Conservation (phyloP, 371 early-diverging fungal species). For the Mucor lusitanicus region DNA sequence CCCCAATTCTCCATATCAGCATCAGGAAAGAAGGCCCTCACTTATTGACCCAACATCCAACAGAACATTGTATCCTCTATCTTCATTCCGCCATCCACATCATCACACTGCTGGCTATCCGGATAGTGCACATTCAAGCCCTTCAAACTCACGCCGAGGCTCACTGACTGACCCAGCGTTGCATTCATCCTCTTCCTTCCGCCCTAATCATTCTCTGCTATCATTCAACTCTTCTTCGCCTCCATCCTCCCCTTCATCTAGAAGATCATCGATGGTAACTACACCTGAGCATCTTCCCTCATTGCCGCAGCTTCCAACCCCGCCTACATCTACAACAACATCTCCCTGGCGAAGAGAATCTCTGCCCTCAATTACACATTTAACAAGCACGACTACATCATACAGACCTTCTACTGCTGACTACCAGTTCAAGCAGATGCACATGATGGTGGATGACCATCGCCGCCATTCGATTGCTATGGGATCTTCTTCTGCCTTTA, state of each 20-base stretch:
- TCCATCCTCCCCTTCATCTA: conserved; percentile 33
- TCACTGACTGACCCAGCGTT: conserved; percentile 34
- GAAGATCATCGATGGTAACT: conserved; percentile 25
- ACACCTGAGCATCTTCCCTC: conserved; percentile 13
- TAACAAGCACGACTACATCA: conserved; percentile 22
- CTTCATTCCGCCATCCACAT: conserved; percentile 17
- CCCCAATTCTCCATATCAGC: background rate
- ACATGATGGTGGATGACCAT: conserved; percentile 7
- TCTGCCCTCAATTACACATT: conserved; percentile 40
- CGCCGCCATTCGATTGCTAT: conserved; percentile 22
- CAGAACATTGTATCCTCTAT: conserved; percentile 28
- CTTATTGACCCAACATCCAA: conserved; percentile 14
- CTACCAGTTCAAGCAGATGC: conserved; percentile 9
- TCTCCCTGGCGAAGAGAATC: conserved; percentile 40
- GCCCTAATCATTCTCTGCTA: conserved; percentile 9
- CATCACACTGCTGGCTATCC: conserved; percentile 4
- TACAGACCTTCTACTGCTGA: conserved; percentile 7
- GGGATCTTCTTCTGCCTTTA: background rate
- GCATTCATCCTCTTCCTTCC: conserved; percentile 26
- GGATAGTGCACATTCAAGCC: conserved; percentile 17
- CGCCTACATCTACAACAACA: conserved; percentile 9
- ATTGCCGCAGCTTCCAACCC: conserved; percentile 8
- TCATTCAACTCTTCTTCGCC: conserved; percentile 26
- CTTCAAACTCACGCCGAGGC: conserved; percentile 34
- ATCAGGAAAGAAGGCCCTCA: conserved; percentile 15